These are phyloP conservation scores for Asterionellopsis glacialis DNA, from an alignment of 108 stramenopile species.

Conservation along the genomic window DNA sequence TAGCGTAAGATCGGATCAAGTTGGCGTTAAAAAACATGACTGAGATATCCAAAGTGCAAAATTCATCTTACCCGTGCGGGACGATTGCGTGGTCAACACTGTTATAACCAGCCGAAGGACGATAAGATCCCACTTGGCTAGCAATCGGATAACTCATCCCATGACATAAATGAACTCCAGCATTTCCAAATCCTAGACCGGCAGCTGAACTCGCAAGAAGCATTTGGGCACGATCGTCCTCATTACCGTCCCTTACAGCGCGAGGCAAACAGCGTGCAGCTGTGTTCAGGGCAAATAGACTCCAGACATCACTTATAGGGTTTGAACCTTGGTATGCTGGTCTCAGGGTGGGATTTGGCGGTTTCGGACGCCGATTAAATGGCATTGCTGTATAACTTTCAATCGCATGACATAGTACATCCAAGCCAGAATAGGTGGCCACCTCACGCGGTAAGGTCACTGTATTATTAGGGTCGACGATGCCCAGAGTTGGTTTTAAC, in stretches of 20 bases:
- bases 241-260: constrained; percentile 27
- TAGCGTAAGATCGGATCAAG: too few species aligned
- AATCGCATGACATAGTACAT: constrained; percentile 57
- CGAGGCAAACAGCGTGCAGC: constrained; percentile 30
- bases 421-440: constrained; percentile 46
- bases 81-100: constrained; percentile 26
- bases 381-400: constrained; percentile 53
- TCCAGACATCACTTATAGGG: constrained; percentile 41
- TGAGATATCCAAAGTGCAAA: too few species aligned
- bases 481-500: constrained; percentile 43
- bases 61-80: constrained; percentile 8
- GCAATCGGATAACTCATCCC: constrained; percentile 54
- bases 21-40: too few species aligned
- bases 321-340: constrained; percentile 50
- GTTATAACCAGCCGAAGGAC: constrained; percentile 25
- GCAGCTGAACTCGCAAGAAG: constrained; percentile 48
- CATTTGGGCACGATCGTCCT: constrained; percentile 49
- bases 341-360: constrained; percentile 27
- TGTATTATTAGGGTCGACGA: constrained; percentile 54
- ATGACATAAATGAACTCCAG: constrained; percentile 53
- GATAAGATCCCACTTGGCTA: constrained; percentile 27
- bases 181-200: constrained; percentile 60
- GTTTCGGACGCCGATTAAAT: constrained; percentile 29
- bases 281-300: constrained; percentile 36
- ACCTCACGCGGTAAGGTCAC: constrained; percentile 28